Conservation (phyloP, 371 early-diverging fungal species). For the Lichtheimia corymbifera region DNA sequence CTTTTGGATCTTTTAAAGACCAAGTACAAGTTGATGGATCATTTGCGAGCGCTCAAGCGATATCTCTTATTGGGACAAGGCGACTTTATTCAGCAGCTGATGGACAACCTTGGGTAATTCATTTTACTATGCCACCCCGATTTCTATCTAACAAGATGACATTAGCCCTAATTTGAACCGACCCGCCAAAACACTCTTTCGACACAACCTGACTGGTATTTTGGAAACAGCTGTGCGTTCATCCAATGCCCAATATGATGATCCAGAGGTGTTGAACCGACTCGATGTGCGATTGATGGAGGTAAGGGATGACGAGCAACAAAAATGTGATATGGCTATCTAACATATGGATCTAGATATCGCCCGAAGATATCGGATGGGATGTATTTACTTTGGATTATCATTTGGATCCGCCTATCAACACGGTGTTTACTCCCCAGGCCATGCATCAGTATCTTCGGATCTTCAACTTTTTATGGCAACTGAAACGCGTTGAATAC, state of each 20-base stretch:
- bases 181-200: slow-evolving; percentile 76
- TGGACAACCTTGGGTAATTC: slow-evolving; percentile 79
- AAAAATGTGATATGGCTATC: neutral
- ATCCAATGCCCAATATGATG: slow-evolving; percentile 89
- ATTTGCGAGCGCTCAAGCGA: slow-evolving; percentile 82
- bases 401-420: slow-evolving; percentile 81
- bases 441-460: slow-evolving; percentile 82
- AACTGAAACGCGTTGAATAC: slow-evolving; percentile 86
- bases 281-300: slow-evolving; percentile 78
- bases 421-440: slow-evolving; percentile 74
- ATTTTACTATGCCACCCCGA: neutral
- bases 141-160: neutral
- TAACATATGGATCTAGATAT: slow-evolving; percentile 36
- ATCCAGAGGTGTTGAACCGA: slow-evolving; percentile 73
- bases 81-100: slow-evolving; percentile 90
- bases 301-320: slow-evolving; percentile 26
- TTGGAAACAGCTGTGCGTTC: slow-evolving; percentile 87
- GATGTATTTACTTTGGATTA: slow-evolving; percentile 91
- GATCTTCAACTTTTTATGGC: slow-evolving; percentile 88
- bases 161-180: slow-evolving; percentile 62
- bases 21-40: slow-evolving; percentile 82
- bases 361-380: slow-evolving; percentile 86
- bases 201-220: slow-evolving; percentile 86
- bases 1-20: slow-evolving; percentile 72
- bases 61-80: slow-evolving; percentile 94